Percentiles rank a stretch among this genome's conserved stretches.
These are phyloP conservation scores for Avena eriantha DNA, from an alignment of 176 grass and related monocot species.

Conservation along the genomic window DNA sequence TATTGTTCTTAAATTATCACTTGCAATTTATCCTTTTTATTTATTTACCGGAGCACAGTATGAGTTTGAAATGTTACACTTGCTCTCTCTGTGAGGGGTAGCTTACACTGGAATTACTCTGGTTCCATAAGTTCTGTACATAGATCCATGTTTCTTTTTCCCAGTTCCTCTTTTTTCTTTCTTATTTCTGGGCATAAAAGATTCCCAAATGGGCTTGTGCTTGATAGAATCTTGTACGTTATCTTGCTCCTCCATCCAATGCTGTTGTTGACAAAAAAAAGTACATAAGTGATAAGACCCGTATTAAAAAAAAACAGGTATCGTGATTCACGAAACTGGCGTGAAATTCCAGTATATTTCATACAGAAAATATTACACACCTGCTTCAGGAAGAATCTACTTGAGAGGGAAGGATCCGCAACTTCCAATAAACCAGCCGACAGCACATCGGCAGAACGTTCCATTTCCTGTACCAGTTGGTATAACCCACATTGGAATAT, in stretches of 20 bases:
- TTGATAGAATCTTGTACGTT: constrained; percentile 78
- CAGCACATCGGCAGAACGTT: constrained; percentile 95
- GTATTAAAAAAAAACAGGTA: constrained; percentile 18
- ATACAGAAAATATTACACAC: constrained; percentile 45
- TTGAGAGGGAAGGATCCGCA: constrained; percentile 84
- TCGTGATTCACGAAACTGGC: constrained; percentile 32
- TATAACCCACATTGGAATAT: constrained; percentile 25
- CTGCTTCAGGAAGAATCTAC: constrained; percentile 96
- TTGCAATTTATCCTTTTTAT: constrained; percentile 3
- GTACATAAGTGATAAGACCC: not conserved
- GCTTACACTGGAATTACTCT: constrained; percentile 95
- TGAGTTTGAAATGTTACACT: constrained; percentile 16
- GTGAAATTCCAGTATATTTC: constrained; percentile 23
- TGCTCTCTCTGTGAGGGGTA: not conserved
- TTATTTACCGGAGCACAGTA: constrained; percentile 13
- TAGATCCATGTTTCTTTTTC: constrained; percentile 86
- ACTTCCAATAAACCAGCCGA: constrained; percentile 96
- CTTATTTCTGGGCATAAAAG: constrained; percentile 75
- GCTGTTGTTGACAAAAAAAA: constrained; percentile 50
- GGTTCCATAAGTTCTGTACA: constrained; percentile 88
- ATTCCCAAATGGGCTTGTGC: constrained; percentile 92
- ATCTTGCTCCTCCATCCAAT: constrained; percentile 74
- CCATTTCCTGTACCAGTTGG: constrained; percentile 80
- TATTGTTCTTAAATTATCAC: constrained; percentile 1
- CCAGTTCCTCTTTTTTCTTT: constrained; percentile 65